Conservation (phyloP, 345 rosid species). For the Hibiscus mutabilis region DNA sequence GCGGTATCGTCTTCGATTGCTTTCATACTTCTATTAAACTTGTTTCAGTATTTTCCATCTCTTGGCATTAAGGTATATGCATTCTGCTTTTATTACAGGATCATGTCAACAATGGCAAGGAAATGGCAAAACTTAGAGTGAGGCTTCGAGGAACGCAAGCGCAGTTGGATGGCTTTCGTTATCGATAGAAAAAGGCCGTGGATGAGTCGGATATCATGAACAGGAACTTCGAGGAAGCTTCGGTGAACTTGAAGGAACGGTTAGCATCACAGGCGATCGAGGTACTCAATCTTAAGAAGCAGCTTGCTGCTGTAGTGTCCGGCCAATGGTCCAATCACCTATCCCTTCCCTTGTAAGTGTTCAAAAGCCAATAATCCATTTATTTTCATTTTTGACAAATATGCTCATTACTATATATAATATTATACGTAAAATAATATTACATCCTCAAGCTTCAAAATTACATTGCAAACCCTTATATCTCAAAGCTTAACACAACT, state of each 20-base stretch:
- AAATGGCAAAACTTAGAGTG: slow-evolving; percentile 65
- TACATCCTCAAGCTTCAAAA: too few relatives aligned
- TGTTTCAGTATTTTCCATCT: neutral
- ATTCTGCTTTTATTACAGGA: slow-evolving; percentile 29
- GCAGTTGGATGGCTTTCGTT: slow-evolving; percentile 45
- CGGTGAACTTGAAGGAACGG: slow-evolving; percentile 47
- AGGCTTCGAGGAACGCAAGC: slow-evolving; percentile 71
- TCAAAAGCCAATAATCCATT: too few relatives aligned
- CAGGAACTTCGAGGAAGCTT: slow-evolving; percentile 57
- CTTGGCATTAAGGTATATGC: neutral
- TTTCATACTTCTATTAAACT: neutral
- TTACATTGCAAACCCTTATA: too few relatives aligned
- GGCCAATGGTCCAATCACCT: neutral
- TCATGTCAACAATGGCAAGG: slow-evolving; percentile 31
- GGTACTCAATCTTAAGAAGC: slow-evolving; percentile 64
- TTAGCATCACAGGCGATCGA: slow-evolving; percentile 50
- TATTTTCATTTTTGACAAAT: too few relatives aligned
- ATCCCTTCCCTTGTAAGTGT: neutral
- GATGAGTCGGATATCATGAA: slow-evolving; percentile 50
- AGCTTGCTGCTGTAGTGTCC: slow-evolving; percentile 35
- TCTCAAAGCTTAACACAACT: too few relatives aligned
- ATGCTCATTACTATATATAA: too few relatives aligned
- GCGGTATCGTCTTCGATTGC: neutral
- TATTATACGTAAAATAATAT: too few relatives aligned
- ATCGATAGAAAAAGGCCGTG: slow-evolving; percentile 40